phyloP scores from a whole-genome alignment of 352 stramenopile genomes.

The Phytophthora vignae region DNA sequence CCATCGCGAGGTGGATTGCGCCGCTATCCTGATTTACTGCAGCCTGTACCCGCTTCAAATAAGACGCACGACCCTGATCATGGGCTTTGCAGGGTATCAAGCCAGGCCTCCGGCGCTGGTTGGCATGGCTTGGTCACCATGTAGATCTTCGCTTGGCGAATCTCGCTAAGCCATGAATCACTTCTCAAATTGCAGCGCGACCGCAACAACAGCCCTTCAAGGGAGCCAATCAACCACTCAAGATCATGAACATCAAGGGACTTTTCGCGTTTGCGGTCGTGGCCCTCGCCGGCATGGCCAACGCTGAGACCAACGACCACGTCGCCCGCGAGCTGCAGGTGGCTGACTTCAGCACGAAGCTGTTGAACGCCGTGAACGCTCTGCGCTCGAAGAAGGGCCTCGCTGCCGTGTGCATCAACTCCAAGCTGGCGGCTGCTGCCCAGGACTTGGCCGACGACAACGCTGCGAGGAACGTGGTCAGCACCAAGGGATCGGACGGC shows the following conservation, averaged over 20 bases:
- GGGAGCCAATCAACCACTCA: neutral
- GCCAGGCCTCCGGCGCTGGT: neutral
- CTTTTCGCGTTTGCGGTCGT: slow-evolving; percentile 32
- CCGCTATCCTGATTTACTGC: slow-evolving; percentile 2
- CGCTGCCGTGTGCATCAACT: slow-evolving; percentile 47
- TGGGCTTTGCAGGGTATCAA: slow-evolving; percentile 18
- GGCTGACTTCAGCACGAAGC: slow-evolving; percentile 46
- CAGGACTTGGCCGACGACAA: slow-evolving; percentile 38
- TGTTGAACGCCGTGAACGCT: slow-evolving; percentile 44
- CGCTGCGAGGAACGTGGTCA: slow-evolving; percentile 33
- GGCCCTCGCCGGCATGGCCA: slow-evolving; percentile 27
- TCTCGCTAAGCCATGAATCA: slow-evolving; percentile 17
- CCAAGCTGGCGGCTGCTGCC: slow-evolving; percentile 33
- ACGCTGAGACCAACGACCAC: slow-evolving; percentile 24
- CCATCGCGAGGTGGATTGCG: neutral
- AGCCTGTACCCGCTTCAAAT: no score
- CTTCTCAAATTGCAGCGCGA: slow-evolving; percentile 21
- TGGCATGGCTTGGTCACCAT: neutral
- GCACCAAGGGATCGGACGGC: slow-evolving; percentile 42
- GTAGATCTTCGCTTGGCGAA: neutral
- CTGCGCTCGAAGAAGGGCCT: slow-evolving; percentile 47
- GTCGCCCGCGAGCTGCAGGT: slow-evolving; percentile 37
- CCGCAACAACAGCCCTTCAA: slow-evolving; percentile 4
- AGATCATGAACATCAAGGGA: slow-evolving; percentile 41
- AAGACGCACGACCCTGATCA: slow-evolving; percentile 5